Evolutionary conservation across 805 yeast genomes (phyloP).

Genomic region (Lipomyces orientalis): DNA sequence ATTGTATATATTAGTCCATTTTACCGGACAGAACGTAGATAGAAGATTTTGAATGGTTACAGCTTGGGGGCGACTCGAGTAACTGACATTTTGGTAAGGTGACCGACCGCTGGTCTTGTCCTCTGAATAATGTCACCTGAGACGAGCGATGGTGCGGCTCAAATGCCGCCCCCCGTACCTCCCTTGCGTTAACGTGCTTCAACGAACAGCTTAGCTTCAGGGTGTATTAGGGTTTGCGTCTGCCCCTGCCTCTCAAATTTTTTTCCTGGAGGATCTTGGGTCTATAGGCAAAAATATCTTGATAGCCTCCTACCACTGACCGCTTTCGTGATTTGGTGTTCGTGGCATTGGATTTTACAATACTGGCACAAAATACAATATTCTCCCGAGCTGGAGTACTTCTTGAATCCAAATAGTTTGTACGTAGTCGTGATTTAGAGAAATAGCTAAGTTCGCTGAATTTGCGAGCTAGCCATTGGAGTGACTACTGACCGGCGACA

Average conservation of each 20-base stretch:
- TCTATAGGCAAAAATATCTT: not conserved
- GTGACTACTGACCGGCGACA: not conserved
- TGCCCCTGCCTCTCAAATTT: not conserved
- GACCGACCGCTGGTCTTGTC: no score
- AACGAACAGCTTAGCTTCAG: not conserved
- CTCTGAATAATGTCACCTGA: not conserved
- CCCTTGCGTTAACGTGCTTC: no score
- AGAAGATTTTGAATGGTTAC: not conserved
- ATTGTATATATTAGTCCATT: not conserved
- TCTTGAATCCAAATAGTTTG: not conserved
- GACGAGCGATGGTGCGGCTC: not conserved
- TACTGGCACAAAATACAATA: not conserved
- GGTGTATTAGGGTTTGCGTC: not conserved
- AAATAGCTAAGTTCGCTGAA: not conserved
- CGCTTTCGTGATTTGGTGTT: not conserved
- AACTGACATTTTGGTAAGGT: no score
- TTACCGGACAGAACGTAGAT: not conserved
- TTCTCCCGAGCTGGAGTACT: not conserved
- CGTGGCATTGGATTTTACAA: not conserved
- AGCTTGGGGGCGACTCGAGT: not conserved
- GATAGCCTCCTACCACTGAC: not conserved
- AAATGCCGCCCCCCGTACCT: no score
- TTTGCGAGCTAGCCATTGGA: not conserved
- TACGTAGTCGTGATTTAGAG: not conserved
- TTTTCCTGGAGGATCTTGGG: not conserved